Percentiles rank a stretch among this genome's conserved stretches.
phyloP scores from a whole-genome alignment of 768 basidiomycete species.

The Lentinula boryana region DNA sequence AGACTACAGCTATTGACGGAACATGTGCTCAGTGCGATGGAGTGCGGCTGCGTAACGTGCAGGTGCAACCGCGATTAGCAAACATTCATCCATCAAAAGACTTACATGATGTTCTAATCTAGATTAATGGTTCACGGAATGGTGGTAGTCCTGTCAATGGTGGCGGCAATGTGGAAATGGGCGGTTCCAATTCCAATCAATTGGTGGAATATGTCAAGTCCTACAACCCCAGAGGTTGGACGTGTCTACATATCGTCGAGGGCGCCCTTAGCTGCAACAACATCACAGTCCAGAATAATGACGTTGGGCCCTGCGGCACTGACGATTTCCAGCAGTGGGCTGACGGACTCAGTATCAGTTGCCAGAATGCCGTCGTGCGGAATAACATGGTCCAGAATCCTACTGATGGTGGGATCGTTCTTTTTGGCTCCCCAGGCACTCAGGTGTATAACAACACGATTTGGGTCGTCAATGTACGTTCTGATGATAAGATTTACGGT shows the following conservation, averaged over 20 bases:
- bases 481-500: not conserved
- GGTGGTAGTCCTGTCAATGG: conserved; percentile 47
- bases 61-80: conserved; percentile 32
- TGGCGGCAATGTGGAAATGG: conserved; percentile 83
- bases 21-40: conserved; percentile 54
- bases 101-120: not conserved
- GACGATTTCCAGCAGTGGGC: conserved; percentile 71
- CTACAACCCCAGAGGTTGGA: conserved; percentile 76
- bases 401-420: conserved; percentile 75
- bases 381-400: conserved; percentile 68
- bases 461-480: conserved; percentile 58
- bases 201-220: conserved; percentile 73
- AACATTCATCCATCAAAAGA: not conserved
- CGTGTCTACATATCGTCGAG: conserved; percentile 73
- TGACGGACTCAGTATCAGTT: conserved; percentile 75
- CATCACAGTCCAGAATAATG: conserved; percentile 69
- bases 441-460: conserved; percentile 74
- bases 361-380: conserved; percentile 51
- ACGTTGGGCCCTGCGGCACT: conserved; percentile 72
- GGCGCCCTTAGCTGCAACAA: conserved; percentile 63
- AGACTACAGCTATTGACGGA: conserved; percentile 70
- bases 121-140: conserved; percentile 72
- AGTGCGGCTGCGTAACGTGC: conserved; percentile 63
- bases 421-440: conserved; percentile 73
- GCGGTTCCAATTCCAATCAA: conserved; percentile 67